Base-by-base conservation (phyloP, 2,329 filamentous ascomycete genomes). In the Hypoxylon sp. region DNA sequence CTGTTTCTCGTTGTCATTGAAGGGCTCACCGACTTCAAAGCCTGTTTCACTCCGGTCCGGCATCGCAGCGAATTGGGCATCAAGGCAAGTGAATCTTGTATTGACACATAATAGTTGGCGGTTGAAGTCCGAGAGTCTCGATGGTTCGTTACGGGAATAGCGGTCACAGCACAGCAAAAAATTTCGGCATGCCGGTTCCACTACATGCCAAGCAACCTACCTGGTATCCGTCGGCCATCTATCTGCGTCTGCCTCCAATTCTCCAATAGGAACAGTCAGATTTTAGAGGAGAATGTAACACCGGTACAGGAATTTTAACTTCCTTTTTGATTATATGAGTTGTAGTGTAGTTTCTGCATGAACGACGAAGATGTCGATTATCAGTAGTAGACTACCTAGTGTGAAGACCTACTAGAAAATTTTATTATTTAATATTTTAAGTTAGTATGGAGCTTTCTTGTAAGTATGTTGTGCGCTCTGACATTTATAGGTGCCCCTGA, bases 61-160 rank as follows among this genome's bases (percentile, higher is more conserved):
- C 55, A 63, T 67, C 64, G 64, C 64, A 56, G 25, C 7, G 32
- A 67, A 45, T 43, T 38, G 23, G 25, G 21, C 25, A 43, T 53
- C 38, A 21, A 49, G 21, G 17, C 21, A 23, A 49, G 28, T 11
- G 17, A 43, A 21, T 21, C 14, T 43, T 9, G 38, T 43, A 21
- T 43, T 21, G 19, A 38, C 5, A 46, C 43, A 38, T 30, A 5
- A 41, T 25, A 6, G 17, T 21, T 19, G 14, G 43, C 23, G 46
- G 46, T 51, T 25, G 46, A 60, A 52, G 60, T 46, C 50, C 19
- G 51, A 25, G 34, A 38, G 9, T 59, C 23, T 59, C 23, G 43
- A 21, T 57, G 36, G 23, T 38, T 30, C 60, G 32, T 21, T 58
- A 28, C 53, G 48, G 36, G 51, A 52, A 52, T 46, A 57, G 52